phyloP scores from a whole-genome alignment of 2,329 filamentous ascomycete genomes.

The Penicillium sp. region DNA sequence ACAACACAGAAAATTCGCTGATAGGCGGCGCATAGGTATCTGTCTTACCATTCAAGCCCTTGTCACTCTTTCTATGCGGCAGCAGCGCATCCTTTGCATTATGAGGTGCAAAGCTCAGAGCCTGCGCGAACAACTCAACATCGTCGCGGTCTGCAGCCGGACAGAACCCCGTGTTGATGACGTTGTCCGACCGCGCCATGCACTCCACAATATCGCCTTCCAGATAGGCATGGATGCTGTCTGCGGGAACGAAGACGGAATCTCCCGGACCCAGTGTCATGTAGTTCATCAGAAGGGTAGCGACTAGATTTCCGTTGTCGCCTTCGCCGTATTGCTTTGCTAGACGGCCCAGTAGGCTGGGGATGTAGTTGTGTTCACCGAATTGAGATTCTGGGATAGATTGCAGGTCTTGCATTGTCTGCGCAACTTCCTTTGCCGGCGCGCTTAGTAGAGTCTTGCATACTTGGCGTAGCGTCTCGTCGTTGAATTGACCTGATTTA shows the following conservation, averaged over 20 bases:
- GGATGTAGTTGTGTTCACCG: constrained; percentile 57
- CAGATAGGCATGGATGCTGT: constrained; percentile 72
- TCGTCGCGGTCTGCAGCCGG: constrained; percentile 63
- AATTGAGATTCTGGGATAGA: constrained; percentile 51
- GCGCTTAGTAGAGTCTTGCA: constrained; percentile 54
- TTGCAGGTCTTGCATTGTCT: constrained; percentile 54
- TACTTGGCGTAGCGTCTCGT: constrained; percentile 57
- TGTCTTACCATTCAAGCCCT: constrained; percentile 60
- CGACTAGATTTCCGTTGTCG: constrained; percentile 68
- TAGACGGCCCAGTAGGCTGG: constrained; percentile 63
- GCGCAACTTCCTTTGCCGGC: constrained; percentile 53
- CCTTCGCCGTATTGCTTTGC: constrained; percentile 60
- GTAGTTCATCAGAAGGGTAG: constrained; percentile 72
- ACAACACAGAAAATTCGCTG: constrained; percentile 69
- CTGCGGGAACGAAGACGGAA: constrained; percentile 67
- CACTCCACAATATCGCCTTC: constrained; percentile 74
- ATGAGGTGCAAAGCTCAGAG: constrained; percentile 64
- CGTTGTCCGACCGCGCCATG: constrained; percentile 74
- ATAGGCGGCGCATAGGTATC: constrained; percentile 64
- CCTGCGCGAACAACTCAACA: constrained; percentile 61
- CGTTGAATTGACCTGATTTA: constrained; percentile 49
- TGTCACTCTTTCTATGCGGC: constrained; percentile 48
- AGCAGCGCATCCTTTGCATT: constrained; percentile 57
- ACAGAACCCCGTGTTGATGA: constrained; percentile 73
- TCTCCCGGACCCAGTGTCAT: constrained; percentile 64